Evolutionary conservation across 176 grass and related monocot genomes (phyloP), one percentile per base, ranked within the genome.

Genomic region (Raddia distichophylla): DNA sequence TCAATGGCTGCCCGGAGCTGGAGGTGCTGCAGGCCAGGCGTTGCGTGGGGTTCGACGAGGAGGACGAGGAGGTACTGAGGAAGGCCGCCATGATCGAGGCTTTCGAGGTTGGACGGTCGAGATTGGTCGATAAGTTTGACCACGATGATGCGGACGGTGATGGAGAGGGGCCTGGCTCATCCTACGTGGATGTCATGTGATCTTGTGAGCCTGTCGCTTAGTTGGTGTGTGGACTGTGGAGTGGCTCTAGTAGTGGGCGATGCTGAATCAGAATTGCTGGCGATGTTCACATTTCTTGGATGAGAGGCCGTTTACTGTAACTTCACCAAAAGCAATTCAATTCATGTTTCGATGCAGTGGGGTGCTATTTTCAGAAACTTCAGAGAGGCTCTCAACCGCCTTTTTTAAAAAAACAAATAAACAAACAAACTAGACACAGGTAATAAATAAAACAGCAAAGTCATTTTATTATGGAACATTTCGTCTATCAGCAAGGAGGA

Each of bases 11-110:
- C 71, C 54, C 6, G n/a, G 54, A 60, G 16, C 43, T 89, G 77
- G 51, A 82, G 54, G 68, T 14, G 52, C 63, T 89, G 71, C 60
- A 72, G 44, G 87, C 63, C 45, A 85, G 18, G 34, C 11, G 68
- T 44, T 89, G 87, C 57, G 64, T 90, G 12, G 87, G 83, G 44
- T 90, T 90, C 22, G 80, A 82, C 13, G n/a, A 49, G 45, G 46
- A 70, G 1, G 63, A 81, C 1, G 82, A 85, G 52, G 82, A 84
- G 55, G 19, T 76, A 64, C 44, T 15, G 62, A 85, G 46, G 61
- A 63, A 54, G 62, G 82, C 44, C 15, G 22, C 51, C 20, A 60
- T 64, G 44, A 82, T 89, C 34, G 17, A 44, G 45, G 14, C 42
- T 37, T 73, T 89, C 34, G 77, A 82, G 77, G 53, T 71, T 20